Conservation (phyloP, 306 rosid species). For the Macrotyloma uniflorum region DNA sequence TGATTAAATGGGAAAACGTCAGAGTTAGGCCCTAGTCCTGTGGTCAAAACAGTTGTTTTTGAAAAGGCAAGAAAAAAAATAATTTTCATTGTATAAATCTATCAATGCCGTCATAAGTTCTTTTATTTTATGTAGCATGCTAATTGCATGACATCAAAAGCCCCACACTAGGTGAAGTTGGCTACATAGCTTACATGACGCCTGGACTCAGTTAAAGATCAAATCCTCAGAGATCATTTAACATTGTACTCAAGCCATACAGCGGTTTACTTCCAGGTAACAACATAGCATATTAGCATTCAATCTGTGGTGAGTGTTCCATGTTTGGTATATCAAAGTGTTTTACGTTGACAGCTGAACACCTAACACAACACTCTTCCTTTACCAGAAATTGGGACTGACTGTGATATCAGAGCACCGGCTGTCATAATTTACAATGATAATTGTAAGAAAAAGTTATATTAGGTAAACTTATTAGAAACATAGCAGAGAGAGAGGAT, state of each 20-base stretch:
- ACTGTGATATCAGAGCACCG: neutral
- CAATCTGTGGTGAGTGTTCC: neutral
- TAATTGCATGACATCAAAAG: neutral
- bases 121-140: neutral
- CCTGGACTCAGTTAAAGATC: neutral
- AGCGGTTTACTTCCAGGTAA: too few relatives aligned
- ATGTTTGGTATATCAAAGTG: neutral
- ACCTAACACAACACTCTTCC: neutral
- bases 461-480: conserved; percentile 26
- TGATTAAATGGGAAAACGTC: neutral
- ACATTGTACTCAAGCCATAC: neutral
- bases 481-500: neutral
- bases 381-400: neutral
- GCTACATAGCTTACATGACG: neutral
- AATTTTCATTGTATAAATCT: neutral
- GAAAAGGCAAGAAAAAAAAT: neutral
- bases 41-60: neutral
- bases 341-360: neutral
- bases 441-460: conserved; percentile 18
- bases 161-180: neutral
- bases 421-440: neutral
- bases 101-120: neutral
- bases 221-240: neutral
- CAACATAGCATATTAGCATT: neutral
- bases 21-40: neutral